Base-by-base conservation (phyloP, 176 grass and related monocot genomes). In the Musa troglodytarum region DNA sequence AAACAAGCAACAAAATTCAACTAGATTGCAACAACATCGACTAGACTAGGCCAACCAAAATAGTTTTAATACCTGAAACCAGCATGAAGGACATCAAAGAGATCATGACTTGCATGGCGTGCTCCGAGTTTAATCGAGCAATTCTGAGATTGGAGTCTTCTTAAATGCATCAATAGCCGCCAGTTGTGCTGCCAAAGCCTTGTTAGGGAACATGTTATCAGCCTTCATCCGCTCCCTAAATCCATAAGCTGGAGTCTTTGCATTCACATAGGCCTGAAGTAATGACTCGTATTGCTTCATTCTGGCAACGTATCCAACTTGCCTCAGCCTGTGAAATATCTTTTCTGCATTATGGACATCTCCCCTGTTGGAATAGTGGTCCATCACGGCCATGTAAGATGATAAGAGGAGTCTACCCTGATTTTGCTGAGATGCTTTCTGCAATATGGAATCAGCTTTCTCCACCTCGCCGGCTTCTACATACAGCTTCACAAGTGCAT, bases 161-260 rank as follows among this genome's bases (percentile, higher is more conserved):
- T 16, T 73, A 34, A 80, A 80, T 5, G 69, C 78, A 80, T 80
- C 69, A 43, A 64, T 50, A 34, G 69, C 20, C 21, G 50, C 49
- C 78, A 80, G 57, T 73, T 73, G 78, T 5, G 57, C 34, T 11
- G 69, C 20, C 78, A 80, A 1, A 11, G 9, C 17, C 56, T 73
- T 80, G 49, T 80, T 80, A 12, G 78, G 78, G 22, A 80, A 65
- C 56, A 73, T 16, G 50, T 73, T 65, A 69, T 80, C 78, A 16
- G 69, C 78, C 13, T 73, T 80, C 78, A 80, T 73, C 78, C 78
- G 63, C 34, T 80, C 78, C 69, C 78, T 80, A 13, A 80, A 80
- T 17, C 78, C 78, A 72, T 80, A 80, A 73, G 78, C 69, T 10
- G 78, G 78, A 53, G 56, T 43, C 50, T 73, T 80, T 5, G 78